These are phyloP conservation scores for Fusarium zealandicum DNA, from an alignment of 2,329 filamentous ascomycete genomes.

Conservation along the genomic window DNA sequence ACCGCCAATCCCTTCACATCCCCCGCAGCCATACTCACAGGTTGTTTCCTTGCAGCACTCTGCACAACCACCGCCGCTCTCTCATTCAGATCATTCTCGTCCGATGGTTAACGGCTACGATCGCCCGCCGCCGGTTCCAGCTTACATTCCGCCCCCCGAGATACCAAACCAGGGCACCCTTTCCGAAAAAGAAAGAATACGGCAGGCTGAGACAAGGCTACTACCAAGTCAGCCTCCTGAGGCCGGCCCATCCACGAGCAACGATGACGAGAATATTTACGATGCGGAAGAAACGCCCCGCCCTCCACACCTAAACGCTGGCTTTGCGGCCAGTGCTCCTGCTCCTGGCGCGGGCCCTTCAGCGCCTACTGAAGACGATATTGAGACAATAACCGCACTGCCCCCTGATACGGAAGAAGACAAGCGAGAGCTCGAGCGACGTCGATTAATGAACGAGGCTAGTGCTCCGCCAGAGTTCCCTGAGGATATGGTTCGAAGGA, in stretches of 20 bases:
- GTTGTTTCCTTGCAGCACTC: conserved; percentile 20
- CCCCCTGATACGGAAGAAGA: conserved; percentile 63
- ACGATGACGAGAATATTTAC: conserved; percentile 58
- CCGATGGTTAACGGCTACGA: conserved; percentile 27
- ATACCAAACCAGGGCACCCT: conserved; percentile 66
- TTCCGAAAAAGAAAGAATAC: conserved; percentile 82
- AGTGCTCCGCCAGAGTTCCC: conserved; percentile 69
- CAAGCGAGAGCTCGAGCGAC: conserved; percentile 79
- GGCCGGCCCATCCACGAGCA: conserved; percentile 38
- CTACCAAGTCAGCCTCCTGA: conserved; percentile 76
- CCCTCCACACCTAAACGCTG: conserved; percentile 16
- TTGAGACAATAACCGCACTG: conserved; percentile 43
- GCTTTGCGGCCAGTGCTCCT: conserved; percentile 17
- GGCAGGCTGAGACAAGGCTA: conserved; percentile 78
- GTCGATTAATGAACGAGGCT: conserved; percentile 67
- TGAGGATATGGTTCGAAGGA: conserved; percentile 55
- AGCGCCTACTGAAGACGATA: conserved; percentile 56
- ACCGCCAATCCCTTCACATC: conserved; percentile 32
- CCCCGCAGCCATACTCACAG: conserved; percentile 47
- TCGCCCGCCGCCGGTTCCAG: conserved; percentile 45
- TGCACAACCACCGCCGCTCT: conserved; percentile 21
- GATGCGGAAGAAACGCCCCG: conserved; percentile 53
- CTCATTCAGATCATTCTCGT: conserved; percentile 15
- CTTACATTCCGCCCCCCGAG: conserved; percentile 67
- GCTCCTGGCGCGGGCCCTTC: conserved; percentile 45